Evolutionary conservation across 768 basidiomycete species (phyloP), one percentile per base, ranked within the genome.

Genomic region (Russula sp.): DNA sequence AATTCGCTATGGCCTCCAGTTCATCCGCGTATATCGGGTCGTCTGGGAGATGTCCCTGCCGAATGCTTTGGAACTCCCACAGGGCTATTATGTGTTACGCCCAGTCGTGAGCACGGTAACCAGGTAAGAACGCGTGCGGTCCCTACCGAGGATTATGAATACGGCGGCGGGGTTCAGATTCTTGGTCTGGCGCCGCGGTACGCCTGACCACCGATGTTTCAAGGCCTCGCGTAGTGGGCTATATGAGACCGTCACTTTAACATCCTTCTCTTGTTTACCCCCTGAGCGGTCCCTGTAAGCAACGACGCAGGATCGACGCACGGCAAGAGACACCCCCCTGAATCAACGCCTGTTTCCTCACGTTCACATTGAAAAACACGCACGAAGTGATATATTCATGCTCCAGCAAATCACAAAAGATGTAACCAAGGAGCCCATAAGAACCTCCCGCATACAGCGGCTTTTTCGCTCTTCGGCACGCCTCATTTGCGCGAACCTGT

Each of bases 401-500:
- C 59, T 83, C 80, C 61, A 94, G 78, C 59, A 99, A 80, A 73
- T 98, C 95, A 66, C 92, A 93, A 71, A 98, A 97, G 70, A 97
- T 92, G 75, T 93, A 99, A 16, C 96, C 96, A 51, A 86, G 77
- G 63, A 95, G 78, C 22, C 96, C 96, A 72, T 93, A 95, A 16
- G 89, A 88, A 11, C 91, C 91, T 1, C 94, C 94, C n/a, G 88
- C 85, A 69, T 97, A 98, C 72, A 98, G 88, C 6, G 91, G 87
- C 65, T 87, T 93, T 48, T 79, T 76, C 54, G 82, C 77, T 61
- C 81, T 80, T 63, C 94, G 81, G 73, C 94, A 93, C n/a, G 84
- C 78, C 56, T 84, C 81, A 73, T 98, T 95, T 58, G 95, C 79
- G 54, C 76, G 78, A 68, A 89, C 79, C 96, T 98, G 47, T 13